Percentiles rank a stretch among this genome's conserved stretches.
phyloP scores from a whole-genome alignment of 176 grass and related monocot species.

The Carex kokanica region DNA sequence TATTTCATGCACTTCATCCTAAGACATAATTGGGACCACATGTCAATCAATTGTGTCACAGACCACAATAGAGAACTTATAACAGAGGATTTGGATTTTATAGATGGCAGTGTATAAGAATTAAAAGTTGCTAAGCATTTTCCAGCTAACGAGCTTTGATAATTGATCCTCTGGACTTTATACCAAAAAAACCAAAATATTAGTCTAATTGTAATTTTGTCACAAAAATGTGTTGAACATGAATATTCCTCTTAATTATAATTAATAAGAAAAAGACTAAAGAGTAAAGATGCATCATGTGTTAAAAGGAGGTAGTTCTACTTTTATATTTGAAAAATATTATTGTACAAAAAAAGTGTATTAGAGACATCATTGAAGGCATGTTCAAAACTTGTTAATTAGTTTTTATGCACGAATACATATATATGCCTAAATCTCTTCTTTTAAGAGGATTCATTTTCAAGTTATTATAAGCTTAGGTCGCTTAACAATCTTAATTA shows the following conservation, averaged over 20 bases:
- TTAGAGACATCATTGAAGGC: slow-evolving; percentile 16
- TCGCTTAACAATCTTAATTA: slow-evolving; percentile 1
- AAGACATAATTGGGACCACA: background rate
- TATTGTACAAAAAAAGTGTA: background rate
- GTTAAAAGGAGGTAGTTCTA: slow-evolving; percentile 9
- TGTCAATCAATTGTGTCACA: background rate
- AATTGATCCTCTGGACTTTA: background rate
- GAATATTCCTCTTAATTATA: background rate
- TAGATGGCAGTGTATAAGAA: background rate
- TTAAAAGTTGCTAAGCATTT: background rate
- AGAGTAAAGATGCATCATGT: background rate
- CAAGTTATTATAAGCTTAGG: background rate
- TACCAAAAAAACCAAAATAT: background rate
- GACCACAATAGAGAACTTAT: background rate
- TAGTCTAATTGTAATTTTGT: background rate
- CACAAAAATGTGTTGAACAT: background rate
- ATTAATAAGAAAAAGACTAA: background rate
- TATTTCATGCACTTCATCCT: background rate
- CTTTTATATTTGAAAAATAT: background rate
- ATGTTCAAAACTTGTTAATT: background rate
- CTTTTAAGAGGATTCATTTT: background rate
- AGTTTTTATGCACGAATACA: background rate
- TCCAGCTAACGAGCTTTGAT: slow-evolving; percentile 1
- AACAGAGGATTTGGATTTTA: background rate
- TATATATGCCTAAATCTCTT: background rate